Conservation (phyloP, 2,329 filamentous ascomycete genomes). For the Colletotrichum destructivum region DNA sequence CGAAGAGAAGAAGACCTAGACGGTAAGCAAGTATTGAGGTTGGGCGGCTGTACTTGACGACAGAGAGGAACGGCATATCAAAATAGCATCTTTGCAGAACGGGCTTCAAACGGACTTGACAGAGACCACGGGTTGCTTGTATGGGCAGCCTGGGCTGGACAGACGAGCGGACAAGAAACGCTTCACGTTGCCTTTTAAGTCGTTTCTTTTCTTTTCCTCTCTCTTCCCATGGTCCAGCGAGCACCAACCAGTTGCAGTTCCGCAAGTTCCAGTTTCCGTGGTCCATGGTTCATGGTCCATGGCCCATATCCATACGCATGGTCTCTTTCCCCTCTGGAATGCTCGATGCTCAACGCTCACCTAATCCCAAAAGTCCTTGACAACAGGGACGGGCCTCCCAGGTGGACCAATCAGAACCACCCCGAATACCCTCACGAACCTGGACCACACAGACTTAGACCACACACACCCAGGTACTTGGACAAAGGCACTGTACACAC, state of each 20-base stretch:
- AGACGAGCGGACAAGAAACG: neutral
- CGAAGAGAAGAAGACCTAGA: too few species aligned
- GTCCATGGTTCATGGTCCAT: neutral
- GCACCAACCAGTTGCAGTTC: neutral
- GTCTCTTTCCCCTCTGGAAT: neutral
- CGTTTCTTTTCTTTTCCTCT: neutral
- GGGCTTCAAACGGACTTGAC: neutral
- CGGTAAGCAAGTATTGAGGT: too few species aligned
- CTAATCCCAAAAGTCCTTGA: neutral
- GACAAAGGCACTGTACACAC: too few species aligned
- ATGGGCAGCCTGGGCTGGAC: neutral
- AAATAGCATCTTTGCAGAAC: neutral
- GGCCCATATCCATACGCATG: neutral
- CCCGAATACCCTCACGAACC: neutral
- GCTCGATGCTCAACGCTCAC: neutral
- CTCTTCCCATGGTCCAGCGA: neutral
- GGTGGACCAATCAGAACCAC: constrained; percentile 2
- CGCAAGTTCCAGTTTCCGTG: neutral
- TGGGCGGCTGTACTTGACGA: too few species aligned
- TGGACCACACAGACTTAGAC: too few species aligned
- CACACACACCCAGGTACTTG: too few species aligned
- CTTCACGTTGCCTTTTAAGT: neutral
- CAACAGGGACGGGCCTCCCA: too few species aligned
- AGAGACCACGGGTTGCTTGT: neutral
- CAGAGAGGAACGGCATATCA: neutral